phyloP scores from a whole-genome alignment of 306 rosid genomes.

The Fragaria iinumae region DNA sequence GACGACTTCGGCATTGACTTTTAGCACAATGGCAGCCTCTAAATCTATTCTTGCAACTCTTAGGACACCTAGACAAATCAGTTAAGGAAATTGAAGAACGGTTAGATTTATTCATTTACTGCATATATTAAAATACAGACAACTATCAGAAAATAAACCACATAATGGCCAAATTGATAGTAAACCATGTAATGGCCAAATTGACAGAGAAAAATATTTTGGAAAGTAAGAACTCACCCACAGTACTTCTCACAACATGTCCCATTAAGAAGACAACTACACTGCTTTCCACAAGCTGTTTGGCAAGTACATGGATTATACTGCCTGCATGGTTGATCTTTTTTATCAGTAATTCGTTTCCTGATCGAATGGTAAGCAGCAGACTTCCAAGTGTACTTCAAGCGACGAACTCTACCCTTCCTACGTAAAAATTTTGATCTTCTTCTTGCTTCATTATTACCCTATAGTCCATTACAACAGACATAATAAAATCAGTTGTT shows the following conservation, averaged over 20 bases:
- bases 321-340: constrained; percentile 98
- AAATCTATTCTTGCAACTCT: constrained; percentile 90
- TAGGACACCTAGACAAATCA: constrained; percentile 62
- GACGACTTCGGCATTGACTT: constrained; percentile 98
- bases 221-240: constrained; percentile 63
- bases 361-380: constrained; percentile 97
- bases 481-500: constrained; percentile 24
- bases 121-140: background rate
- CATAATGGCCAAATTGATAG: constrained; percentile 13
- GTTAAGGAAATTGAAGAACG: background rate
- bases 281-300: constrained; percentile 94
- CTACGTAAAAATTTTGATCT: constrained; percentile 93
- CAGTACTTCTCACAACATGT: constrained; percentile 99
- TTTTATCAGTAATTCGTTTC: constrained; percentile 92
- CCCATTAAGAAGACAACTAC: constrained; percentile 89
- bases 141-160: constrained; percentile 14
- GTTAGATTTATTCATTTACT: constrained; percentile 10
- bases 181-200: constrained; percentile 22
- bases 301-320: constrained; percentile 95
- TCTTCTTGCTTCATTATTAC: constrained; percentile 84
- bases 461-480: constrained; percentile 53
- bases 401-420: constrained; percentile 96
- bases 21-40: constrained; percentile 99
- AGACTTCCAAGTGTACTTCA: constrained; percentile 96
- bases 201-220: constrained; percentile 15